These are phyloP conservation scores for Penicillium sp. DNA, from an alignment of 2,329 filamentous ascomycete genomes.

Conservation along the genomic window DNA sequence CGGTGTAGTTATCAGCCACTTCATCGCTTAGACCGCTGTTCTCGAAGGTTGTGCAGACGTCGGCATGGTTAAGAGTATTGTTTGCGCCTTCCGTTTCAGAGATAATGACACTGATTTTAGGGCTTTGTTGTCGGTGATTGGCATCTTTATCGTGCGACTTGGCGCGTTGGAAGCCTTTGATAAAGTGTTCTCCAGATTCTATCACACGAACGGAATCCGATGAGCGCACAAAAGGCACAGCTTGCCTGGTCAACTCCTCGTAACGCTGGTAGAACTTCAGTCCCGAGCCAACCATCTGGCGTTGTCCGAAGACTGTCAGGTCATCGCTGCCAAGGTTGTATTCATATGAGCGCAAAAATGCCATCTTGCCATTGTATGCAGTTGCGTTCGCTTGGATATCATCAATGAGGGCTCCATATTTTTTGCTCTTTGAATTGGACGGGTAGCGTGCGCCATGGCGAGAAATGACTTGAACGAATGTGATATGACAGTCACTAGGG, in stretches of 20 bases:
- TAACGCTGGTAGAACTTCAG: conserved; percentile 76
- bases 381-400: conserved; percentile 63
- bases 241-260: conserved; percentile 56
- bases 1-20: conserved; percentile 61
- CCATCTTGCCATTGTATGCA: conserved; percentile 63
- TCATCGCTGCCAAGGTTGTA: conserved; percentile 72
- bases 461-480: conserved; percentile 78
- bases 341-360: conserved; percentile 70
- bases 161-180: conserved; percentile 68
- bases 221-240: conserved; percentile 71
- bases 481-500: conserved; percentile 70
- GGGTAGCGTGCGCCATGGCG: conserved; percentile 85
- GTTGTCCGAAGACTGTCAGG: conserved; percentile 68
- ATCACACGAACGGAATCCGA: conserved; percentile 72
- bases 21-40: conserved; percentile 46
- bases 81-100: conserved; percentile 67
- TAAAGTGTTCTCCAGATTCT: conserved; percentile 74
- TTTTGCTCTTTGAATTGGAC: conserved; percentile 65
- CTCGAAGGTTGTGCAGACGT: conserved; percentile 71
- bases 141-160: conserved; percentile 47
- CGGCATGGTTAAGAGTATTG: conserved; percentile 75
- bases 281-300: conserved; percentile 74
- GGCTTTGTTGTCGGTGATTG: conserved; percentile 50
- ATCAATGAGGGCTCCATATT: conserved; percentile 65
- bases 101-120: conserved; percentile 66